phyloP scores from a whole-genome alignment of 306 rosid genomes.

The Prunus mume region DNA sequence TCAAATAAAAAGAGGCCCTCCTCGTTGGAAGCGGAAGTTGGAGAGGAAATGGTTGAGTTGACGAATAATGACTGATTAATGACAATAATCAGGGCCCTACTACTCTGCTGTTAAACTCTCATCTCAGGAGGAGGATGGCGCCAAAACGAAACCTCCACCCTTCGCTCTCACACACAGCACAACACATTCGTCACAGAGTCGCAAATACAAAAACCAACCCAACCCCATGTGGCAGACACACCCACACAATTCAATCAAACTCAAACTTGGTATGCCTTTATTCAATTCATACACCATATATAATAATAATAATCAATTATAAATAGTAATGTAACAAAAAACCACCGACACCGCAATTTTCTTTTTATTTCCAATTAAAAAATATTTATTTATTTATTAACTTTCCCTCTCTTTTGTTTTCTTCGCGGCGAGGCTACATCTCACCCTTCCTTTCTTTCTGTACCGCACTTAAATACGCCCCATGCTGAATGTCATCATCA shows the following conservation, averaged over 20 bases:
- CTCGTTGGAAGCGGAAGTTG: not conserved
- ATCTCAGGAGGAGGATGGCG: not conserved
- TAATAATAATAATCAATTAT: too few relatives aligned
- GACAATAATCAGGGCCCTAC: not conserved
- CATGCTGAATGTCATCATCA: slow-evolving; percentile 36
- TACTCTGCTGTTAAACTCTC: not conserved
- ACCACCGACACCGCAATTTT: slow-evolving; percentile 57
- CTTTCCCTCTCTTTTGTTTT: slow-evolving; percentile 15
- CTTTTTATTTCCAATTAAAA: not conserved
- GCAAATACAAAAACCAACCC: not conserved
- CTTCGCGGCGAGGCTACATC: slow-evolving; percentile 21
- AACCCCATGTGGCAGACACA: slow-evolving; percentile 56
- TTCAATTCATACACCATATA: not conserved
- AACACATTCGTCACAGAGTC: not conserved
- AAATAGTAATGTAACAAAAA: not conserved
- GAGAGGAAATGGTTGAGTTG: not conserved
- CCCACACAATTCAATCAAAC: slow-evolving; percentile 2
- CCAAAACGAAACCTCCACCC: slow-evolving; percentile 1
- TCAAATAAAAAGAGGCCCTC: not conserved
- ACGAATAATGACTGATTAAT: not conserved
- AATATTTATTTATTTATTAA: not conserved
- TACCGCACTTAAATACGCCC: slow-evolving; percentile 56
- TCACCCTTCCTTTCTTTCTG: slow-evolving; percentile 23
- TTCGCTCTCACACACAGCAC: not conserved
- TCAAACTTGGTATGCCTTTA: not conserved